Conservation (phyloP, 2,329 filamentous ascomycete species). For the Ophiostoma tasmaniense region DNA sequence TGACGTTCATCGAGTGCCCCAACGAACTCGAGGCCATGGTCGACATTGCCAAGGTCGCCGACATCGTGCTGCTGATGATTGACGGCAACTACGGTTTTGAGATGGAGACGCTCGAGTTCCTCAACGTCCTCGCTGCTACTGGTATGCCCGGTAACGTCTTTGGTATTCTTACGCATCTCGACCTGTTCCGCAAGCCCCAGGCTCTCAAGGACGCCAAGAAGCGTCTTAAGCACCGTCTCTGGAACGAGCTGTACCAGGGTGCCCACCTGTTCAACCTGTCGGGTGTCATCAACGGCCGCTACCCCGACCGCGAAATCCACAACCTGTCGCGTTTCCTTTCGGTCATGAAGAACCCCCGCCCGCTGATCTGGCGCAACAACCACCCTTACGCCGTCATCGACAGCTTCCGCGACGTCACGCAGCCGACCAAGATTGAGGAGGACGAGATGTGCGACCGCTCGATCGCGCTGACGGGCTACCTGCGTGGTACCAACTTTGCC, state of each 20-base stretch:
- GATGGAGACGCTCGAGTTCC: constrained; percentile 99
- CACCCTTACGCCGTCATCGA: constrained; percentile 93
- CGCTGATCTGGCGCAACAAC: constrained; percentile 91
- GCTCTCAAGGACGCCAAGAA: constrained; percentile 92
- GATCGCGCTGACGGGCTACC: constrained; percentile 83
- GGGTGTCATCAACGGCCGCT: constrained; percentile 91
- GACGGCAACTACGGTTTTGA: constrained; percentile 98
- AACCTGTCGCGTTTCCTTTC: constrained; percentile 92
- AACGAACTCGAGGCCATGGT: constrained; percentile 95
- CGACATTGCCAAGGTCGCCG: constrained; percentile 91
- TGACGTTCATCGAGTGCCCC: constrained; percentile 96
- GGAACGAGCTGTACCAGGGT: constrained; percentile 94
- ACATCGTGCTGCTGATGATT: constrained; percentile 96
- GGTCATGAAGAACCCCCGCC: constrained; percentile 97
- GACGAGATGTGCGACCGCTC: constrained; percentile 85
- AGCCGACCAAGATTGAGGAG: constrained; percentile 83
- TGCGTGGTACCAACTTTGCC: constrained; percentile 89
- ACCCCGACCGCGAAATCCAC: constrained; percentile 92
- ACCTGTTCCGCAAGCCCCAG: constrained; percentile 90
- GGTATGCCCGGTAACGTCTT: constrained; percentile 99
- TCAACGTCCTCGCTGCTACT: constrained; percentile 85
- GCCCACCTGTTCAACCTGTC: constrained; percentile 96
- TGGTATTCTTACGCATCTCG: constrained; percentile 90
- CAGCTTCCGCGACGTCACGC: constrained; percentile 89
- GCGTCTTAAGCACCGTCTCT: constrained; percentile 86